A percentile compares a stretch with the other conserved stretches of the same genome.
Evolutionary conservation across 2,329 filamentous ascomycete genomes (phyloP).

Genomic region (Paecilomyces formosus): DNA sequence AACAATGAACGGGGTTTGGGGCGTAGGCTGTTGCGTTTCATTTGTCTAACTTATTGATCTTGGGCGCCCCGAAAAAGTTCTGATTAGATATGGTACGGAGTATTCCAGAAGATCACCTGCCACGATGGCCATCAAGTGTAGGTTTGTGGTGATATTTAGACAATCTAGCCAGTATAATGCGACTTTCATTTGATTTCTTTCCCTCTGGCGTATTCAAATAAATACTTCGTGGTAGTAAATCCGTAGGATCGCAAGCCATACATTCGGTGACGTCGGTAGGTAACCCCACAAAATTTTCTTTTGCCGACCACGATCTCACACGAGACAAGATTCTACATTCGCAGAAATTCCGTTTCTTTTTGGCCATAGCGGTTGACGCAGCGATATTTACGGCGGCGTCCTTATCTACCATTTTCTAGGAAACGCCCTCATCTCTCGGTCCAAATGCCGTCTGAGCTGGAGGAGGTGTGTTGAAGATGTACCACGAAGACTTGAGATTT

Average conservation of each 20-base stretch:
- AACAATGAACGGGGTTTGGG: not conserved
- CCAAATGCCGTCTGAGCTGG: slow-evolving; percentile 66
- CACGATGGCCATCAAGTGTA: too few species aligned
- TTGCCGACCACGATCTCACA: not conserved
- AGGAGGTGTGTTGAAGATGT: slow-evolving; percentile 52
- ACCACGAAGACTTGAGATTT: not conserved
- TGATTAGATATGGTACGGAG: not conserved
- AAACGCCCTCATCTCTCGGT: not conserved
- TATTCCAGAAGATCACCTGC: not conserved
- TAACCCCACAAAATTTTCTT: not conserved
- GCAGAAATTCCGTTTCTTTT: not conserved
- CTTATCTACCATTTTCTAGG: not conserved
- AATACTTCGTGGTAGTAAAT: not conserved
- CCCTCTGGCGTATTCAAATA: not conserved
- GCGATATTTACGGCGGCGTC: not conserved
- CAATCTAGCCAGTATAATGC: not conserved
- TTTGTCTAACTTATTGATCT: not conserved
- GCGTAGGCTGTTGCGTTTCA: not conserved
- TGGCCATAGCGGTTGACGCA: not conserved
- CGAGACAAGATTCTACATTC: not conserved
- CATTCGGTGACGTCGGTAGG: not conserved
- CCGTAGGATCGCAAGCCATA: not conserved
- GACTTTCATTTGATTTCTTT: not conserved
- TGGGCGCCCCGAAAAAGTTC: not conserved
- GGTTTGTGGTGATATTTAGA: not conserved